Conservation (phyloP, 2,329 filamentous ascomycete genomes). For the Fusarium pseudocircinatum region DNA sequence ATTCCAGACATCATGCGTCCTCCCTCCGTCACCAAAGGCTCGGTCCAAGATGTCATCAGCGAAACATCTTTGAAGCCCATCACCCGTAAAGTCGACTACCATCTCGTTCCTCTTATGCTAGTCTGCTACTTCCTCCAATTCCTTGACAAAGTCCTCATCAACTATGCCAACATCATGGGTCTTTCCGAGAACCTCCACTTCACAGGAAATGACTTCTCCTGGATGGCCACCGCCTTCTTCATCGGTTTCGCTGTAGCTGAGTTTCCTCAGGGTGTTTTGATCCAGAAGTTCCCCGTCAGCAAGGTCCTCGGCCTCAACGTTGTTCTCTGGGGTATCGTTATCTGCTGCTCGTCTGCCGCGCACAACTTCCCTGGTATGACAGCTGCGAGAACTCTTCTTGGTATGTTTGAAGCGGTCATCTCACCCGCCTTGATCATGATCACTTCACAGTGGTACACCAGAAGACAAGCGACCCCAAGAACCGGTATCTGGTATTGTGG, state of each 20-base stretch:
- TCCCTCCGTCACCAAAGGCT: not conserved
- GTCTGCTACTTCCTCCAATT: conserved; percentile 12
- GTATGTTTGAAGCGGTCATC: conserved; percentile 5
- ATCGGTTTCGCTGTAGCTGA: conserved; percentile 5
- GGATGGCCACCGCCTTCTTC: conserved; percentile 13
- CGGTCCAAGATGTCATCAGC: conserved; percentile 1
- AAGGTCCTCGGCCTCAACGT: conserved; percentile 4
- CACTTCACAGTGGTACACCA: conserved; percentile 8
- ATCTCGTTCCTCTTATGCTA: conserved; percentile 9
- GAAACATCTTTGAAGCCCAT: not conserved
- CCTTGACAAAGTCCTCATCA: conserved; percentile 10
- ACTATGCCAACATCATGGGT: conserved; percentile 16
- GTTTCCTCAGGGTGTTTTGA: conserved; percentile 2
- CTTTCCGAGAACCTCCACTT: conserved; percentile 1
- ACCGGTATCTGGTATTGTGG: conserved; percentile 15
- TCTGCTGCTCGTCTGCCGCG: conserved; percentile 2
- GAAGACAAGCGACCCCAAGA: conserved; percentile 1
- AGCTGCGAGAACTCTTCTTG: conserved; percentile 8
- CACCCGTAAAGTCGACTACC: conserved; percentile 13
- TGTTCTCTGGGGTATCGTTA: conserved; percentile 5
- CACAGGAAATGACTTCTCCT: conserved; percentile 6
- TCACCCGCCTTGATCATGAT: conserved; percentile 5
- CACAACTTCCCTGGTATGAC: conserved; percentile 5
- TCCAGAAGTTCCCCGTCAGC: not conserved
- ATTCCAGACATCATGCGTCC: not conserved